Conservation (phyloP, 805 yeast genomes). For the Torulaspora maleeae region DNA sequence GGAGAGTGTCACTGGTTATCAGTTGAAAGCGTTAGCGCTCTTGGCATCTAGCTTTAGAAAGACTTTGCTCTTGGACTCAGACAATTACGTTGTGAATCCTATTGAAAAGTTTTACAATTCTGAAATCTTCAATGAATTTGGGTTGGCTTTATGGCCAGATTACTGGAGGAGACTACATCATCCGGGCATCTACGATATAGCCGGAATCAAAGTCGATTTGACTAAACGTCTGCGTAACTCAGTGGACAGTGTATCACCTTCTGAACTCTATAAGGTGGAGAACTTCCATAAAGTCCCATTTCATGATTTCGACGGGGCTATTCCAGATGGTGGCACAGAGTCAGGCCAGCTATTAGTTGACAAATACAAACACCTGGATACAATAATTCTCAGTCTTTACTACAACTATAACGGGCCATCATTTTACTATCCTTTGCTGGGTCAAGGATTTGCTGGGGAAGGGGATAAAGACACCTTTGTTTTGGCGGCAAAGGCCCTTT, state of each 20-base stretch:
- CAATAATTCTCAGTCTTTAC: slow-evolving; percentile 56
- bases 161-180: slow-evolving; percentile 83
- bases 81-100: slow-evolving; percentile 62
- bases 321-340: slow-evolving; percentile 69
- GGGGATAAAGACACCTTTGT: slow-evolving; percentile 77
- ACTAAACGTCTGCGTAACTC: slow-evolving; percentile 37
- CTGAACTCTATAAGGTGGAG: slow-evolving; percentile 19
- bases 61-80: slow-evolving; percentile 69
- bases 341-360: slow-evolving; percentile 67
- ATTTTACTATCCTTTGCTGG: slow-evolving; percentile 61
- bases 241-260: slow-evolving; percentile 36
- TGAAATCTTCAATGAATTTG: slow-evolving; percentile 50
- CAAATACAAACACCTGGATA: slow-evolving; percentile 53
- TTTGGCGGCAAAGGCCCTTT: slow-evolving; percentile 53
- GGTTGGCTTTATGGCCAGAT: slow-evolving; percentile 74
- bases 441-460: slow-evolving; percentile 75
- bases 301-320: slow-evolving; percentile 58
- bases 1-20: slow-evolving; percentile 52
- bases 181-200: slow-evolving; percentile 66
- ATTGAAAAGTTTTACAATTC: slow-evolving; percentile 57
- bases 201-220: slow-evolving; percentile 47
- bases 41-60: slow-evolving; percentile 70
- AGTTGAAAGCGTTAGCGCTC: slow-evolving; percentile 64
- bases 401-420: slow-evolving; percentile 66
- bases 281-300: slow-evolving; percentile 39